Evolutionary conservation across 2,329 filamentous ascomycete species (phyloP).

Genomic region (Akanthomyces uredinophilus): DNA sequence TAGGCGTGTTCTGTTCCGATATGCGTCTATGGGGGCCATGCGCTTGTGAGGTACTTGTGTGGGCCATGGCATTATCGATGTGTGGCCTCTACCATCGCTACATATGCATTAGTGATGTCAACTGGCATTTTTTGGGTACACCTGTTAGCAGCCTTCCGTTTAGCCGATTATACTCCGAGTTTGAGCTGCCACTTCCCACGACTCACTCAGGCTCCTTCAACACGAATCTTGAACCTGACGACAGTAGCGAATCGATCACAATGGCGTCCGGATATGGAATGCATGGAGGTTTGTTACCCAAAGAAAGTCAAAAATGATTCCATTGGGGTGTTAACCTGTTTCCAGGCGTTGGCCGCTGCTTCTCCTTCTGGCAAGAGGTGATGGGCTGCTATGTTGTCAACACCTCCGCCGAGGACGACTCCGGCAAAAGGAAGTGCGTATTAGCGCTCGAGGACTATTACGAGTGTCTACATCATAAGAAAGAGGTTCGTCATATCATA

Average conservation of each 20-base stretch:
- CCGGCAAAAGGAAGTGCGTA: constrained; percentile 81
- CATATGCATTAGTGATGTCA: too few relatives aligned
- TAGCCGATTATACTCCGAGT: constrained; percentile 2
- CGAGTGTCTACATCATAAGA: constrained; percentile 97
- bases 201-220: neutral
- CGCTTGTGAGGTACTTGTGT: neutral
- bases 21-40: constrained; percentile 8
- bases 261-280: constrained; percentile 85
- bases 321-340: neutral
- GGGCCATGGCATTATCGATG: neutral
- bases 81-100: neutral
- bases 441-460: constrained; percentile 93
- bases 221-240: neutral
- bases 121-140: neutral
- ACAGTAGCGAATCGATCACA: constrained; percentile 19
- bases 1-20: constrained; percentile 2
- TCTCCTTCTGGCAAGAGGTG: constrained; percentile 99
- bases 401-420: constrained; percentile 69
- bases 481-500: constrained; percentile 67
- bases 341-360: constrained; percentile 70
- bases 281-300: constrained; percentile 60
- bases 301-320: too few relatives aligned
- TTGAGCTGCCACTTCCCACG: neutral
- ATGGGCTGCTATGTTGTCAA: constrained; percentile 98
- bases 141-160: neutral